Evolutionary conservation across 2,329 filamentous ascomycete species (phyloP).

Genomic region (Gremmenia infestans): DNA sequence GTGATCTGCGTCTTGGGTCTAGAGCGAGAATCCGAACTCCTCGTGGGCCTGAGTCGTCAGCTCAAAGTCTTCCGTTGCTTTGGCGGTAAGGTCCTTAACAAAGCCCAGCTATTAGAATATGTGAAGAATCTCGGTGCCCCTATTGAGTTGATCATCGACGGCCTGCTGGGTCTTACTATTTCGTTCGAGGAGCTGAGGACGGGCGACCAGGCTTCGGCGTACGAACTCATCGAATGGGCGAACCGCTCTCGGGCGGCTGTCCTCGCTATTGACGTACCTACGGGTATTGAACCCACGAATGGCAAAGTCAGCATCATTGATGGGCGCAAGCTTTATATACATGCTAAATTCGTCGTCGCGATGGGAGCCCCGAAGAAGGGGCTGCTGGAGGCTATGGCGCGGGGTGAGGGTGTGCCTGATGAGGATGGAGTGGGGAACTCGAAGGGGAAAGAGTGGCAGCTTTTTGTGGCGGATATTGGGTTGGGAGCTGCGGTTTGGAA

Average conservation of each 20-base stretch:
- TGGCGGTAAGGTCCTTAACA: constrained; percentile 65
- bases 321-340: constrained; percentile 72
- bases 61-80: constrained; percentile 79
- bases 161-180: constrained; percentile 78
- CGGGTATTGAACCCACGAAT: constrained; percentile 75
- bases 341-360: constrained; percentile 76
- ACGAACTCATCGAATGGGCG: constrained; percentile 89
- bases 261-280: constrained; percentile 85
- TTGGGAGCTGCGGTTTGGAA: constrained; percentile 79
- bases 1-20: constrained; percentile 80
- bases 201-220: constrained; percentile 76
- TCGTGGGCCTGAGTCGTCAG: constrained; percentile 77
- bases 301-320: constrained; percentile 65
- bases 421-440: constrained; percentile 28
- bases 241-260: constrained; percentile 82
- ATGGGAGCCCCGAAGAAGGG: constrained; percentile 85
- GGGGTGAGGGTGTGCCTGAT: constrained; percentile 25
- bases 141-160: constrained; percentile 81
- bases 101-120: constrained; percentile 57
- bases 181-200: constrained; percentile 84
- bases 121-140: constrained; percentile 54
- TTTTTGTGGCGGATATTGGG: constrained; percentile 84
- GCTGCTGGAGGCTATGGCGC: constrained; percentile 64
- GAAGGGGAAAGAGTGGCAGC: constrained; percentile 54
- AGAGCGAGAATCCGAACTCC: constrained; percentile 73